These are phyloP conservation scores for Phytophthora syringae DNA, from an alignment of 352 stramenopile species.

Conservation along the genomic window DNA sequence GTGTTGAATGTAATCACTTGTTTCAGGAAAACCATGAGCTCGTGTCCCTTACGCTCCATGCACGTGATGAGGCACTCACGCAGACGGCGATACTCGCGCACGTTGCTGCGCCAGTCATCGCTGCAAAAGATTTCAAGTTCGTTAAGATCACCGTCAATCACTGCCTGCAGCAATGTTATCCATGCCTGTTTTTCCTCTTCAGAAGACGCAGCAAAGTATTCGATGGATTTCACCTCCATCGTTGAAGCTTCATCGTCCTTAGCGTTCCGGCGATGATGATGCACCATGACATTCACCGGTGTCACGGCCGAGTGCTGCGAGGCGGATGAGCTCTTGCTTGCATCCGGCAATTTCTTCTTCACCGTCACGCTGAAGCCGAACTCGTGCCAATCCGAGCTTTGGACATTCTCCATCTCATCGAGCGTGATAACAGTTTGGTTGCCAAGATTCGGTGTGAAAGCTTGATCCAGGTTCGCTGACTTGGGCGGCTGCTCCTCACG, in stretches of 20 bases:
- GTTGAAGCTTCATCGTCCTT: slow-evolving; percentile 31
- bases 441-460: slow-evolving; percentile 64
- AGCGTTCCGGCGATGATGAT: slow-evolving; percentile 43
- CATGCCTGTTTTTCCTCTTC: slow-evolving; percentile 73
- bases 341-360: slow-evolving; percentile 56
- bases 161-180: slow-evolving; percentile 72
- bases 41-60: slow-evolving; percentile 84
- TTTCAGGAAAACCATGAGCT: slow-evolving; percentile 84
- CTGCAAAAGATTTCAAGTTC: slow-evolving; percentile 90
- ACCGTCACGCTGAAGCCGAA: slow-evolving; percentile 77
- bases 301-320: slow-evolving; percentile 19
- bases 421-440: slow-evolving; percentile 76
- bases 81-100: slow-evolving; percentile 80
- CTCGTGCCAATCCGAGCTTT: slow-evolving; percentile 74
- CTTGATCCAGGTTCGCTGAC: slow-evolving; percentile 43
- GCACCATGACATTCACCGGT: slow-evolving; percentile 37
- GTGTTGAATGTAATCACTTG: slow-evolving; percentile 76
- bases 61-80: slow-evolving; percentile 82
- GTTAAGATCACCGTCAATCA: slow-evolving; percentile 82
- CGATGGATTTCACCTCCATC: slow-evolving; percentile 51
- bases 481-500: slow-evolving; percentile 45
- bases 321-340: slow-evolving; percentile 19
- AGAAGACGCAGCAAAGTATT: slow-evolving; percentile 78
- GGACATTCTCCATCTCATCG: slow-evolving; percentile 82
- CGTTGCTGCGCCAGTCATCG: slow-evolving; percentile 90